phyloP scores from a whole-genome alignment of 257 asterid species.

The Scutellaria minor region DNA sequence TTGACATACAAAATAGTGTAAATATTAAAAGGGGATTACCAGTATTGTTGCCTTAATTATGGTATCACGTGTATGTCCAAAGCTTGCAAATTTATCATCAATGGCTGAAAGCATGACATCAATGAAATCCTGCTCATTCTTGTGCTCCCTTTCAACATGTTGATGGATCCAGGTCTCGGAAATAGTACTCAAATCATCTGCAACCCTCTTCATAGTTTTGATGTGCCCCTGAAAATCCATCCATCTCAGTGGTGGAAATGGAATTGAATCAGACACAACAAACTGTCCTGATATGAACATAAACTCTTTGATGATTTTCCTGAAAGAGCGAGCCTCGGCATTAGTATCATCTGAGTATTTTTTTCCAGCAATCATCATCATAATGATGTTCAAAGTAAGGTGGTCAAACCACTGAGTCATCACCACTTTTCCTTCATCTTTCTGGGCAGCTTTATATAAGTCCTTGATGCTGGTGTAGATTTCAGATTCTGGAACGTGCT shows the following conservation, averaged over 20 bases:
- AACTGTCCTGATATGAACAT: constrained; percentile 45
- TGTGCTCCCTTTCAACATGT: constrained; percentile 33
- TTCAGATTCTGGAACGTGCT: constrained; percentile 44
- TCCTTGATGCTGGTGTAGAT: constrained; percentile 19
- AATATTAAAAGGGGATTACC: constrained; percentile 35
- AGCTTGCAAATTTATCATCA: constrained; percentile 38
- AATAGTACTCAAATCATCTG: constrained; percentile 42
- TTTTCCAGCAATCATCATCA: constrained; percentile 52
- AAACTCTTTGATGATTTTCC: constrained; percentile 41
- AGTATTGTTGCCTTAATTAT: constrained; percentile 55
- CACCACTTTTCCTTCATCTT: constrained; percentile 28
- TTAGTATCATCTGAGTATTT: constrained; percentile 26
- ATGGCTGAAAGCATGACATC: constrained; percentile 55
- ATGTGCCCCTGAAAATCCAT: constrained; percentile 53
- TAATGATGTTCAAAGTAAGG: constrained; percentile 43
- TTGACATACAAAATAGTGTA: too few relatives aligned
- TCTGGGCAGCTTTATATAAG: not conserved
- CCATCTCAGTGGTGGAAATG: constrained; percentile 44
- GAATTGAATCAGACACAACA: constrained; percentile 45
- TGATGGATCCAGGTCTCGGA: constrained; percentile 48
- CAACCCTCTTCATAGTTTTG: constrained; percentile 47
- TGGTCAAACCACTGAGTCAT: constrained; percentile 49
- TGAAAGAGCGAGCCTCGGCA: constrained; percentile 33
- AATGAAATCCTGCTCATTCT: constrained; percentile 49
- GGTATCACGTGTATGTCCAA: constrained; percentile 43